A percentile compares a stretch with the other conserved stretches of the same genome.
phyloP scores from a whole-genome alignment of 2,329 filamentous ascomycete genomes.

The Lasiodiplodia sp. region DNA sequence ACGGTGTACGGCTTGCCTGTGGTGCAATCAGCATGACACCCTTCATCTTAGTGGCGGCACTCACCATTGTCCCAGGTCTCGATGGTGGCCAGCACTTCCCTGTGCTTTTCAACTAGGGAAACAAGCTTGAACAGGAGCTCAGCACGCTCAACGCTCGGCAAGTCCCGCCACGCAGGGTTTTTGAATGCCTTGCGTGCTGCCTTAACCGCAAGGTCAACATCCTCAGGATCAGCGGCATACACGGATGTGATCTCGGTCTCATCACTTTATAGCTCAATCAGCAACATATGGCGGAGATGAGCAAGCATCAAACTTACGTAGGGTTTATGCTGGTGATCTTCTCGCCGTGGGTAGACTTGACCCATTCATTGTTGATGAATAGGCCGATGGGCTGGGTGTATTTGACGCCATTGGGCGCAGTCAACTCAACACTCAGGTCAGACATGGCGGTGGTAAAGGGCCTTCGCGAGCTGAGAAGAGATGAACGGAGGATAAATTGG shows the following conservation, averaged over 20 bases:
- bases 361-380: constrained; percentile 85
- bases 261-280: constrained; percentile 51
- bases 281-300: constrained; percentile 1
- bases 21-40: neutral
- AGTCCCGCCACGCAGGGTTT: constrained; percentile 70
- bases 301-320: constrained; percentile 55
- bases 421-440: constrained; percentile 66
- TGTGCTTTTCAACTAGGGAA: constrained; percentile 71
- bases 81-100: constrained; percentile 67
- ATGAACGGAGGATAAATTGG: constrained; percentile 6
- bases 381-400: constrained; percentile 78
- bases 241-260: constrained; percentile 76
- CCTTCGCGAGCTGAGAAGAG: neutral
- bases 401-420: constrained; percentile 76
- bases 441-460: constrained; percentile 47
- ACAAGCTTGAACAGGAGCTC: constrained; percentile 74
- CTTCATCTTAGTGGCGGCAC: neutral
- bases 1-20: constrained; percentile 70
- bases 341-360: constrained; percentile 69
- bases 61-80: constrained; percentile 81
- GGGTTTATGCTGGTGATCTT: constrained; percentile 75
- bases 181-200: constrained; percentile 75
- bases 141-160: constrained; percentile 73
- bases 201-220: constrained; percentile 73
- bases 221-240: constrained; percentile 69